Base-by-base conservation (phyloP, 148 eudicot species). In the Cornus controversa region DNA sequence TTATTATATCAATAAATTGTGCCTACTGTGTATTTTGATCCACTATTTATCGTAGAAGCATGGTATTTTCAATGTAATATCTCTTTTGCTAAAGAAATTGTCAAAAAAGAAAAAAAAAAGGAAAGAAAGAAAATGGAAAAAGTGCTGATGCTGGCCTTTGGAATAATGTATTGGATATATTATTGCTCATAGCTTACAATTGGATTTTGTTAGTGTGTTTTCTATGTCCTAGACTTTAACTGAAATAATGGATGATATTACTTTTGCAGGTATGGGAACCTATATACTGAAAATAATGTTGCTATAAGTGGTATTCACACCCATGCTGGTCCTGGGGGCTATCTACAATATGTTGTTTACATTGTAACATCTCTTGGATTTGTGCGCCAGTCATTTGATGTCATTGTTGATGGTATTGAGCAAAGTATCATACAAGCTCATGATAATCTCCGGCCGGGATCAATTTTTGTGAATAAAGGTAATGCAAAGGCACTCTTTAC, bases 321-420 rank as follows among this genome's bases (percentile, higher is more conserved):
- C 10, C 99, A 96, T 83, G 98, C 99, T 80, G 99, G 99, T 57
- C 99, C 99, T 20, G 99, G 97, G 47, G 99, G 99, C 67, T 91
- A 91, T 84, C 92, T 96, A 16, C 98, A 96, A 81, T 91, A 96
- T 85, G 86, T 96, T 71, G 85, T 89, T 66, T 94, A 94, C 79
- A 84, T 92, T 76, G 86, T 94, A 40, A 94, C 98, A 57, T 94
- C 98, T 78, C 90, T 94, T 67, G 98, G 98, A 73, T 94, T 94
- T 83, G 96, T 94, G 54, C 97, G 89, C 66, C 95, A 94, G 71
- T 94, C 98, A 14, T 94, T 94, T 85, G 91, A 94, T 79, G 98
- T 84, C 67, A 75, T 94, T 75, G 98, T 94, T 77, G 86, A 94
- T 84, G 98, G 98, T 34, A 92, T 94, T 77, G 98, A 92, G 82